A percentile compares a stretch with the other conserved stretches of the same genome.
These are phyloP conservation scores for Suhomyces sp. DNA, from an alignment of 805 yeast genomes.

Conservation along the genomic window DNA sequence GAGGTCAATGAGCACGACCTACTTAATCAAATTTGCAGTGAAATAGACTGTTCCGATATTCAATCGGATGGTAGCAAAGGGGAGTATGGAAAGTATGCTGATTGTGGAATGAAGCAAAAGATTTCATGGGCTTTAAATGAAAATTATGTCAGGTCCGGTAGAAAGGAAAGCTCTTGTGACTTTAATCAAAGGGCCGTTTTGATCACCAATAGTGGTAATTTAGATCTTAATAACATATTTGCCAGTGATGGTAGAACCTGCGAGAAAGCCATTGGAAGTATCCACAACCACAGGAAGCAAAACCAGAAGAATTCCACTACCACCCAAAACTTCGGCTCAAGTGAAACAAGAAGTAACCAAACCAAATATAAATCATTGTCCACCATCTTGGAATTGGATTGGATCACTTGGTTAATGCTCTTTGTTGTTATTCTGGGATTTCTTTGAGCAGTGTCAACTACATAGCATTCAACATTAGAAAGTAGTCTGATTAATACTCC, in stretches of 20 bases:
- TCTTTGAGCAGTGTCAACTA: too few species aligned
- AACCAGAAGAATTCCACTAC: too few species aligned
- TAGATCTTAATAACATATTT: constrained; percentile 16
- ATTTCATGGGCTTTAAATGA: constrained; percentile 42
- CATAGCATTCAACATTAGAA: too few species aligned
- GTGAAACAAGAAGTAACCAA: too few species aligned
- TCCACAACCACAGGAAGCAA: too few species aligned
- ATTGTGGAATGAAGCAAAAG: constrained; percentile 37
- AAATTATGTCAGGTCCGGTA: constrained; percentile 25
- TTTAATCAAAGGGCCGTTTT: constrained; percentile 22
- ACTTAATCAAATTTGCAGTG: constrained; percentile 34
- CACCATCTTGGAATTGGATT: too few species aligned
- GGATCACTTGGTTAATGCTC: too few species aligned
- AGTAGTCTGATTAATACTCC: too few species aligned
- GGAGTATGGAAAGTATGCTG: constrained; percentile 42
- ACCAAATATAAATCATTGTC: too few species aligned
- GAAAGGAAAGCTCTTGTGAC: constrained; percentile 22
- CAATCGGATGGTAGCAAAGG: constrained; percentile 35
- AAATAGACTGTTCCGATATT: constrained; percentile 40
- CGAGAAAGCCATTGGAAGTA: not conserved
- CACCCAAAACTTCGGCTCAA: too few species aligned
- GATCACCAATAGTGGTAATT: constrained; percentile 18
- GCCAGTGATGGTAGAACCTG: constrained; percentile 27
- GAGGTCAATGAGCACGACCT: constrained; percentile 19
- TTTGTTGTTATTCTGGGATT: too few species aligned